Evolutionary conservation across 805 yeast genomes (phyloP).

Genomic region (Candida pseudofarinosa): DNA sequence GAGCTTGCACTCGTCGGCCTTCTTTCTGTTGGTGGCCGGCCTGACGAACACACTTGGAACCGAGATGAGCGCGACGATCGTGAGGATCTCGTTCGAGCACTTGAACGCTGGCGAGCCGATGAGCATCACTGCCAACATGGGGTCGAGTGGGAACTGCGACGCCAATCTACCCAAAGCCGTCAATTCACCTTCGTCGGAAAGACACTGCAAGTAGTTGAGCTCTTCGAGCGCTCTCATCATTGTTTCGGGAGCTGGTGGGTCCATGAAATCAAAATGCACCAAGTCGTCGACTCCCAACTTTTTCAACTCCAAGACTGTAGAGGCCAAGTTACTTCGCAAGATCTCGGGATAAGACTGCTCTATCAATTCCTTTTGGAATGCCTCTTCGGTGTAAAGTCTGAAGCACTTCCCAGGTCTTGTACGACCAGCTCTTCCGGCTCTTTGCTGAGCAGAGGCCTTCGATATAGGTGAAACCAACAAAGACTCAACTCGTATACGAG

Average conservation of each 20-base stretch:
- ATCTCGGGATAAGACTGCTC: constrained; percentile 97
- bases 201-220: constrained; percentile 81
- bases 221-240: constrained; percentile 99
- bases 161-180: constrained; percentile 88
- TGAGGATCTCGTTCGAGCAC: constrained; percentile 84
- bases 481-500: constrained; percentile 93
- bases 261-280: constrained; percentile 98
- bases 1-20: constrained; percentile 88
- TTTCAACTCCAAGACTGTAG: constrained; percentile 88
- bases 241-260: constrained; percentile 99
- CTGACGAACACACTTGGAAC: constrained; percentile 95
- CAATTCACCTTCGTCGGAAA: constrained; percentile 86
- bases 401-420: constrained; percentile 98
- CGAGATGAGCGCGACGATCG: constrained; percentile 84
- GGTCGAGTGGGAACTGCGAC: constrained; percentile 92
- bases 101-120: constrained; percentile 81
- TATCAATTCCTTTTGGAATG: constrained; percentile 86
- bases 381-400: constrained; percentile 94
- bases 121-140: constrained; percentile 89
- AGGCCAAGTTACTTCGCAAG: constrained; percentile 82
- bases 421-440: constrained; percentile 99
- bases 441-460: constrained; percentile 95
- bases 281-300: constrained; percentile 93
- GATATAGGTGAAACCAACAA: constrained; percentile 93
- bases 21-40: constrained; percentile 80